Conservation (phyloP, 306 rosid genomes). For the Vigna trinervia region DNA sequence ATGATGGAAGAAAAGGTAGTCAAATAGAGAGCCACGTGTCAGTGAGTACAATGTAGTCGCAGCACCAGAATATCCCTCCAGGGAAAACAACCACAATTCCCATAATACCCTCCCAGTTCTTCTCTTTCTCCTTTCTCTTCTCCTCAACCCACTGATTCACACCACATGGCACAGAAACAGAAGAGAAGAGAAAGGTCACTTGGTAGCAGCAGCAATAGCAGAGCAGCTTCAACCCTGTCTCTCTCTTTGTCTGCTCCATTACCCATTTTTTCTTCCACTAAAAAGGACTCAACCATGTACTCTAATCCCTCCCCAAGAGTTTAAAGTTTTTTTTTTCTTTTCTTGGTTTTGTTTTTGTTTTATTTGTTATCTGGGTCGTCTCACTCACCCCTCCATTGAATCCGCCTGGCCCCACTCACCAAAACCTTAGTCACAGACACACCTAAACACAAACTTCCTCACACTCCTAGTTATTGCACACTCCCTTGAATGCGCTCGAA, state of each 20-base stretch:
- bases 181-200: slow-evolving; percentile 21
- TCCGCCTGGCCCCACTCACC: slow-evolving; percentile 11
- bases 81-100: slow-evolving; percentile 11
- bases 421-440: neutral
- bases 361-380: neutral
- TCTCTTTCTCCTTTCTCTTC: neutral
- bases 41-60: neutral
- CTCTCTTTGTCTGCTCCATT: neutral
- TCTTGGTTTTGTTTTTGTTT: neutral
- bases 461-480: neutral
- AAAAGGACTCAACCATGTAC: neutral
- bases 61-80: slow-evolving; percentile 46
- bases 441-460: neutral
- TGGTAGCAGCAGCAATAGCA: no score
- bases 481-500: slow-evolving; percentile 27
- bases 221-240: slow-evolving; percentile 8
- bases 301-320: neutral
- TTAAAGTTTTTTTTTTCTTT: neutral
- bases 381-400: slow-evolving; percentile 39
- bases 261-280: neutral
- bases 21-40: slow-evolving; percentile 46
- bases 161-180: slow-evolving; percentile 40
- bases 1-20: neutral
- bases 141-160: slow-evolving; percentile 5
- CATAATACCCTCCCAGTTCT: slow-evolving; percentile 34